These are phyloP conservation scores for Pseudogymnoascus sp. DNA, from an alignment of 2,329 filamentous ascomycete genomes.

Conservation along the genomic window DNA sequence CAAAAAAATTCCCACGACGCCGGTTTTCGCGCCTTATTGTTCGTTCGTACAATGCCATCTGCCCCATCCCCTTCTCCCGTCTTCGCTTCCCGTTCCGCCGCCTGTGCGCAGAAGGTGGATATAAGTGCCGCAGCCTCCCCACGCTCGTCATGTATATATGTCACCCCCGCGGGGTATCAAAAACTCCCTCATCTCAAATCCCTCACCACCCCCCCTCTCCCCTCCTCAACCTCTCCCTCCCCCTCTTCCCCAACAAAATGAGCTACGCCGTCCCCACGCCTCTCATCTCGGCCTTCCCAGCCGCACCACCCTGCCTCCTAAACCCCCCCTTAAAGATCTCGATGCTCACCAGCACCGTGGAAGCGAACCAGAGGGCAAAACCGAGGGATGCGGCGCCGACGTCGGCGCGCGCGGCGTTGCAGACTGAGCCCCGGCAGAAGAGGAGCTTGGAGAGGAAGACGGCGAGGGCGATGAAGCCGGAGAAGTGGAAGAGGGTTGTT, in stretches of 20 bases:
- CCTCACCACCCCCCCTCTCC: neutral
- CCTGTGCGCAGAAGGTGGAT: too few relatives aligned
- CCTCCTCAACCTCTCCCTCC: neutral
- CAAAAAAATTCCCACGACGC: neutral
- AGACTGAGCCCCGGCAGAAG: conserved; percentile 51
- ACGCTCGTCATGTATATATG: neutral
- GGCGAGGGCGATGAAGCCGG: conserved; percentile 49
- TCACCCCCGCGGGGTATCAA: neutral
- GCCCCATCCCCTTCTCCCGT: too few relatives aligned
- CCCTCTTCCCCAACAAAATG: neutral
- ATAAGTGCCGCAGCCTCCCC: neutral
- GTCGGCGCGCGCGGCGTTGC: conserved; percentile 45
- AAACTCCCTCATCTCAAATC: neutral
- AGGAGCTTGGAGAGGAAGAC: conserved; percentile 47
- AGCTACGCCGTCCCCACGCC: conserved; percentile 31
- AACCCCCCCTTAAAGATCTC: conserved; percentile 39
- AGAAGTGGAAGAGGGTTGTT: conserved; percentile 50
- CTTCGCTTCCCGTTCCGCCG: too few relatives aligned
- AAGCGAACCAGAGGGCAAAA: conserved; percentile 46
- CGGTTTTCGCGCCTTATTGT: neutral
- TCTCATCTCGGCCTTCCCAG: conserved; percentile 20
- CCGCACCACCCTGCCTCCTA: conserved; percentile 24
- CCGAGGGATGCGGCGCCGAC: conserved; percentile 46
- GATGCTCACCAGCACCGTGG: conserved; percentile 38
- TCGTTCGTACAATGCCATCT: neutral